phyloP scores from a whole-genome alignment of 345 rosid genomes.

The Draba incana region DNA sequence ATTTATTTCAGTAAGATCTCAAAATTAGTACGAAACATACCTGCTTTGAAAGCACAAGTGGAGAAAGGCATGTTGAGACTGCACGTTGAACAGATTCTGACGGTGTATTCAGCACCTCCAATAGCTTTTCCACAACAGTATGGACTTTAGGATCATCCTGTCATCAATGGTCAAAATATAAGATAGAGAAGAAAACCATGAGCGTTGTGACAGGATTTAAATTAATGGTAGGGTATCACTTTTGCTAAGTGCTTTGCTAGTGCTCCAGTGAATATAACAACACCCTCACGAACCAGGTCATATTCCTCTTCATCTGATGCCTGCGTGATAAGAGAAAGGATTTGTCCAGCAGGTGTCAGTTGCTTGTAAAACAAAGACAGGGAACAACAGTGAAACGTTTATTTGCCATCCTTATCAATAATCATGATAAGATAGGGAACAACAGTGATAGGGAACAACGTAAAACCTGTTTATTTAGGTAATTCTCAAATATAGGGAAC shows the following conservation, averaged over 20 bases:
- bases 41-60: constrained; percentile 77
- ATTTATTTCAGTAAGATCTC: not conserved
- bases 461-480: constrained; percentile 82
- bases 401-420: constrained; percentile 90
- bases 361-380: constrained; percentile 51
- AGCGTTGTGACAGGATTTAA: not conserved
- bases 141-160: constrained; percentile 99
- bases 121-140: constrained; percentile 85
- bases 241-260: constrained; percentile 86
- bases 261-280: constrained; percentile 95
- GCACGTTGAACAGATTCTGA: constrained; percentile 99
- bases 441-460: constrained; percentile 47
- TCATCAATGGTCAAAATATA: constrained; percentile 31
- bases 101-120: constrained; percentile 96
- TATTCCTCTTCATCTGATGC: constrained; percentile 91
- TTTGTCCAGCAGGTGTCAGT: constrained; percentile 18
- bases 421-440: constrained; percentile 89
- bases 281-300: constrained; percentile 98
- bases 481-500: constrained; percentile 96
- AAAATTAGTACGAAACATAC: constrained; percentile 50
- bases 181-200: constrained; percentile 25
- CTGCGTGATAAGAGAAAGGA: constrained; percentile 49
- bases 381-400: constrained; percentile 87
- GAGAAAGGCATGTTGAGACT: constrained; percentile 86
- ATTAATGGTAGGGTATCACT: constrained; percentile 46